A percentile compares a stretch with the other conserved stretches of the same genome.
Evolutionary conservation across 78 protist genomes (phyloP).

Genomic region (Isochrysis galbana): DNA sequence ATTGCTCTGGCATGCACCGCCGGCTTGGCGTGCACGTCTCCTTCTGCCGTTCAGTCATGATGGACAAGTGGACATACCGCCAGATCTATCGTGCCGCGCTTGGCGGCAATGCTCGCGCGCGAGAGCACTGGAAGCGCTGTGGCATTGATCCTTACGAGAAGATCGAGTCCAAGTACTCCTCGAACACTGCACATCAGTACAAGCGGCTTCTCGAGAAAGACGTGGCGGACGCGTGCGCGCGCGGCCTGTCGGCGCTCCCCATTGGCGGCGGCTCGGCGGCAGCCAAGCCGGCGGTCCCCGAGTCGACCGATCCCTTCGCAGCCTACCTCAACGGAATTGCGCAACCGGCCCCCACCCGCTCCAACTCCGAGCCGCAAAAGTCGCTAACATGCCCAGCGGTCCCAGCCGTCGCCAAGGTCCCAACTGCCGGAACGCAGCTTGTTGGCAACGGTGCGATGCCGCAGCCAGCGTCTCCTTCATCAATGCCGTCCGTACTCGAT

Average conservation of each 20-base stretch:
- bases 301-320: background rate
- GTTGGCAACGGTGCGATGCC: too few species aligned
- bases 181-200: background rate
- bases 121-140: background rate
- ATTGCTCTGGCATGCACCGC: slow-evolving; percentile 79
- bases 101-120: slow-evolving; percentile 48
- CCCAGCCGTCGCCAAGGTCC: too few species aligned
- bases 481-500: too few species aligned
- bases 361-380: background rate
- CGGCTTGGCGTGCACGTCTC: slow-evolving; percentile 82
- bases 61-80: slow-evolving; percentile 50
- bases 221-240: background rate
- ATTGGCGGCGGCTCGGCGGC: background rate
- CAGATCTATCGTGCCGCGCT: slow-evolving; percentile 30
- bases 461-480: too few species aligned
- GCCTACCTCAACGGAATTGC: background rate
- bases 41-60: background rate
- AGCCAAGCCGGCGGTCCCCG: background rate
- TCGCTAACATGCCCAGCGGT: too few species aligned
- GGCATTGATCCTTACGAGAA: background rate
- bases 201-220: background rate
- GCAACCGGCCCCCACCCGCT: background rate
- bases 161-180: background rate
- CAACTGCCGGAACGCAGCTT: too few species aligned
- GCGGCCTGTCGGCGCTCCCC: background rate